Conservation (phyloP, 2,329 filamentous ascomycete genomes). For the Fusarium nygamai region DNA sequence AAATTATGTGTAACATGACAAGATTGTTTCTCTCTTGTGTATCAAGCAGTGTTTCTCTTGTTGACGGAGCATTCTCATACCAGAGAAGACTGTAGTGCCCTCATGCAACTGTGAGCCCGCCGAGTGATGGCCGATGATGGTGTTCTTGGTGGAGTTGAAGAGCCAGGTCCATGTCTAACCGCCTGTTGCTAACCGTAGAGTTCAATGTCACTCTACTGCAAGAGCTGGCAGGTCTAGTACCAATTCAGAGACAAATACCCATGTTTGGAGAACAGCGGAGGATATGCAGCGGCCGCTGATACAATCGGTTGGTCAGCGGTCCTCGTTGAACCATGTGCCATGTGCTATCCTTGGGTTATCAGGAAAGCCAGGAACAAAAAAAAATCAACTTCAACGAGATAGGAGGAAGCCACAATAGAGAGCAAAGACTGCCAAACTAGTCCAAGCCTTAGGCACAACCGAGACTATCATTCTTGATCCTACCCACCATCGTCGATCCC, state of each 20-base stretch:
- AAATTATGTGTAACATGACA: conserved; percentile 16
- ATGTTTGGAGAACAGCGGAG: conserved; percentile 15
- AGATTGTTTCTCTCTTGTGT: background rate
- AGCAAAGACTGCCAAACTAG: conserved; percentile 8
- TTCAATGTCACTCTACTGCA: conserved; percentile 35
- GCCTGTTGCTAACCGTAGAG: conserved; percentile 19
- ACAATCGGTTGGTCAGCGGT: conserved; percentile 24
- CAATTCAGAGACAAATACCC: conserved; percentile 24
- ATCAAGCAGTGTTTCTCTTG: conserved; percentile 1
- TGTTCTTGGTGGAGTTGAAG: conserved; percentile 35
- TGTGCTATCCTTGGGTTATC: conserved; percentile 1
- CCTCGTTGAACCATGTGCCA: conserved; percentile 24
- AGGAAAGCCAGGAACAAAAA: conserved; percentile 23
- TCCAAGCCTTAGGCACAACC: conserved; percentile 39
- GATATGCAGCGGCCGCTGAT: conserved; percentile 31
- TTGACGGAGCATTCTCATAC: background rate
- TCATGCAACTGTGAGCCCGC: conserved; percentile 14
- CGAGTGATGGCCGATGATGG: conserved; percentile 33
- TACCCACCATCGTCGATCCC: conserved; percentile 41
- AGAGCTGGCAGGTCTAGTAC: conserved; percentile 22
- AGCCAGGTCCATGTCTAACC: conserved; percentile 22
- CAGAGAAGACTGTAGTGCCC: background rate
- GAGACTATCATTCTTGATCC: conserved; percentile 36
- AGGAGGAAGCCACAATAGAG: conserved; percentile 23
- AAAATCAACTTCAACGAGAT: background rate